Base-by-base conservation (phyloP, 106 monocot species). In the Dendrobium chrysotoxum region DNA sequence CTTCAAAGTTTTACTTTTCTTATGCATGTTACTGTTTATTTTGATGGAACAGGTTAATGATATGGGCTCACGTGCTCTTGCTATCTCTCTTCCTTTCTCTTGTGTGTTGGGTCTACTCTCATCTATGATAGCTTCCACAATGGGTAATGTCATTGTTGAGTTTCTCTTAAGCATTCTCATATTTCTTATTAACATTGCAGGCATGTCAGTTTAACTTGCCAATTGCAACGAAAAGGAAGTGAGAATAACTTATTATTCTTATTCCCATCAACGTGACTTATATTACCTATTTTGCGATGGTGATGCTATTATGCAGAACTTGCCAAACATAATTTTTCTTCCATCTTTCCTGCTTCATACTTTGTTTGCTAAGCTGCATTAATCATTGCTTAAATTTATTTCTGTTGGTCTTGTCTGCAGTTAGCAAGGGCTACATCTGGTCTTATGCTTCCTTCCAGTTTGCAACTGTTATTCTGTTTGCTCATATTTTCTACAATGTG, bases 371-470 rank as follows among this genome's bases (percentile, higher is more conserved):
- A 54, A 65, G 70, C 15, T 70, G 70, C 35, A 70, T 70, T 13
- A 15, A 70, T 70, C 16, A n/a, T 21, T 42, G 74, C 20, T 74
- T 74, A 21, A 74, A 7, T 5, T 74, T 21, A 17, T 42, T 7
- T 47, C 76, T 28, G 44, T 28, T 76, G 21, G 50, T 45, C 35
- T 72, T 30, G 9, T 55, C 84, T 75, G 40, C 91, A 98, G 98
- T 98, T 77, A 86, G 71, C 75, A 98, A 82, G 88, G 85, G 81
- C 75, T 95, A 93, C 77, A 89, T 95, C 40, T 98, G 98, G 98
- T 92, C 91, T 50, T 98, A 91, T 83, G 98, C 98, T 61, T 88
- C 98, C 66, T 98, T 98, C 83, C 98, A 95, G 82, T 98, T 98
- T 91, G 92, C 95, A n/a, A 78, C 91, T 81, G 95, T 98, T 15